Evolutionary conservation across 1,139 yeast genomes (phyloP).

Genomic region (Wickerhamiella infanticola): DNA sequence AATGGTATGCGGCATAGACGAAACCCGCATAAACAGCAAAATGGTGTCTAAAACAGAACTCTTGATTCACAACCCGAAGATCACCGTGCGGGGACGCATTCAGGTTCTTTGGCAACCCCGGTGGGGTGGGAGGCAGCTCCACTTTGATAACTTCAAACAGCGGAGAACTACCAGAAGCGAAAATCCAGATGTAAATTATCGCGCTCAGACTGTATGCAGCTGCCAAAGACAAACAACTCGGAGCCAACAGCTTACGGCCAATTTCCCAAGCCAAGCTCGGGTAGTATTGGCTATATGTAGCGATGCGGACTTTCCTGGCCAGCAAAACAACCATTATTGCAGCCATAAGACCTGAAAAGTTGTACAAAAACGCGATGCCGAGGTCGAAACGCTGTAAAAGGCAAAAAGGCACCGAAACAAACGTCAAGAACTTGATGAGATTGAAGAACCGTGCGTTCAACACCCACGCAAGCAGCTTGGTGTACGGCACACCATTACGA

Average conservation of each 20-base stretch:
- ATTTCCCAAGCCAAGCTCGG: background rate
- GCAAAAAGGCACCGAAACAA: background rate
- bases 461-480: conserved; percentile 6
- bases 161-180: background rate
- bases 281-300: background rate
- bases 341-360: background rate
- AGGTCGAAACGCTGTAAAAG: background rate
- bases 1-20: background rate
- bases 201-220: conserved; percentile 1
- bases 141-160: background rate
- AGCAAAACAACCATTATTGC: background rate
- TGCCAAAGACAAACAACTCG: background rate
- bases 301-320: background rate
- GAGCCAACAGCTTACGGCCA: background rate
- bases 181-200: background rate
- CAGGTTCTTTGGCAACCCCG: conserved; percentile 11
- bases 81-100: conserved; percentile 6
- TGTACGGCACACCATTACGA: conserved; percentile 9
- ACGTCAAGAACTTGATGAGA: background rate
- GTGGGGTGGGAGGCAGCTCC: conserved; percentile 2
- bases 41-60: background rate
- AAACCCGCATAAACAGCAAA: background rate
- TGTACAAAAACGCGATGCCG: background rate
- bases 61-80: background rate
- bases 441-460: conserved; percentile 5